phyloP scores from a whole-genome alignment of 257 asterid genomes.

The Salvia miltiorrhiza region DNA sequence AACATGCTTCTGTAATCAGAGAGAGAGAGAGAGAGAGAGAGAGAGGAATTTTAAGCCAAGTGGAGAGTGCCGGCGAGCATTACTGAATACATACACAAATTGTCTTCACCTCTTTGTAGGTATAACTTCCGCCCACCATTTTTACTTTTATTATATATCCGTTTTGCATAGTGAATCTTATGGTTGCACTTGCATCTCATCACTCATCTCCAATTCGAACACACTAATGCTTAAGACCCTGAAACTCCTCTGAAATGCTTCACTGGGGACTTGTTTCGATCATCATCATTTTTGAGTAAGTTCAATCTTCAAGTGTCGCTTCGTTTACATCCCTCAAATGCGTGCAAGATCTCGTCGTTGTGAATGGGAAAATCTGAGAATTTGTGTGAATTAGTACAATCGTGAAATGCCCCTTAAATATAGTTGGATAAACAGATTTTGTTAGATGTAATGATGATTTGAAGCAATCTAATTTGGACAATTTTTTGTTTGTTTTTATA shows the following conservation, averaged over 20 bases:
- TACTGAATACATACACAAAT: neutral
- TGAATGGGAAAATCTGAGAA: slow-evolving; percentile 1
- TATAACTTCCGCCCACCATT: slow-evolving; percentile 16
- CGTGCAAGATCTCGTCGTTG: slow-evolving; percentile 18
- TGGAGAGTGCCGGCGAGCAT: slow-evolving; percentile 20
- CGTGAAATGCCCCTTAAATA: neutral
- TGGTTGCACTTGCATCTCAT: neutral
- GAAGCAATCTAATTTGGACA: slow-evolving; percentile 1
- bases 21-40: neutral
- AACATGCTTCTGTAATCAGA: slow-evolving; percentile 11
- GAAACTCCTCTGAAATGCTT: slow-evolving; percentile 16
- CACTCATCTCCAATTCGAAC: slow-evolving; percentile 1
- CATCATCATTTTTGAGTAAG: slow-evolving; percentile 22
- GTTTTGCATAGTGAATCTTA: neutral
- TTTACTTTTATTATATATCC: neutral
- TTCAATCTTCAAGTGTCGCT: neutral
- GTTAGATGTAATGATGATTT: neutral
- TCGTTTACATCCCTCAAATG: neutral
- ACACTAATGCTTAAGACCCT: slow-evolving; percentile 7
- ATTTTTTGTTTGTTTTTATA: neutral
- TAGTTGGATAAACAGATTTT: neutral
- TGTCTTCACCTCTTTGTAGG: slow-evolving; percentile 26
- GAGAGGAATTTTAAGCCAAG: neutral
- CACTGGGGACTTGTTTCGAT: slow-evolving; percentile 12
- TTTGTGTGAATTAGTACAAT: neutral